Evolutionary conservation across 306 rosid species (phyloP), one percentile per base, ranked within the genome.

Genomic region (Cicer judaicum): DNA sequence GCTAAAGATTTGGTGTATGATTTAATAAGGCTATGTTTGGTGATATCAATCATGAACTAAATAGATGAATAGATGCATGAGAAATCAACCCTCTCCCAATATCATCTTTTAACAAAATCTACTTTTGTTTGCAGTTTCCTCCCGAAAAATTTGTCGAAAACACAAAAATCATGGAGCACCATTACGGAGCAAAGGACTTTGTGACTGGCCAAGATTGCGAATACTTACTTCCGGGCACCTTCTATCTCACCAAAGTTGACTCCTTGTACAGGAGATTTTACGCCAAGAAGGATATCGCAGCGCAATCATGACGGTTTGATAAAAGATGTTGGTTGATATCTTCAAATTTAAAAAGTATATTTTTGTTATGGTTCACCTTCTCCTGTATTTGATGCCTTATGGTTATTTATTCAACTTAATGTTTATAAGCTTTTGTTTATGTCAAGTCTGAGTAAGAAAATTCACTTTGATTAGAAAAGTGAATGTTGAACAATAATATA

Each of bases 181-280:
- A 89, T 55, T 93, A 93, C 62, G 98, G 98, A 53, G 97, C 82
- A 16, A 91, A 89, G 74, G 98, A 91, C 78, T 88, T 84, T 55
- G 88, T 84, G 75, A 93, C 97, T 36, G 89, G 86, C 92, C 78
- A 81, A 79, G 93, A 93, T 67, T 55, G 60, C 34, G 82, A 87
- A 81, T 79, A 81, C 79, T 85, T 89, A 74, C 62, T 78, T 42
- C 83, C 88, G 10, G 96, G 97, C 78, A 85, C 98, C 2, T 93
- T 79, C 87, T 93, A 91, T 80, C 98, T 93, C 40, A 91, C 96
- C 3, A 85, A 91, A 78, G 97, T 93, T 3, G 98, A 93, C 74
- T 84, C 93, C 36, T 74, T 83, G 84, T 93, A 93, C 68, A 84
- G 98, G 55, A 81, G 98, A 80, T 88, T 84, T 80, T 93, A 93